Evolutionary conservation across 139 green algal genomes (phyloP).

Genomic region (Gonium pectorale): DNA sequence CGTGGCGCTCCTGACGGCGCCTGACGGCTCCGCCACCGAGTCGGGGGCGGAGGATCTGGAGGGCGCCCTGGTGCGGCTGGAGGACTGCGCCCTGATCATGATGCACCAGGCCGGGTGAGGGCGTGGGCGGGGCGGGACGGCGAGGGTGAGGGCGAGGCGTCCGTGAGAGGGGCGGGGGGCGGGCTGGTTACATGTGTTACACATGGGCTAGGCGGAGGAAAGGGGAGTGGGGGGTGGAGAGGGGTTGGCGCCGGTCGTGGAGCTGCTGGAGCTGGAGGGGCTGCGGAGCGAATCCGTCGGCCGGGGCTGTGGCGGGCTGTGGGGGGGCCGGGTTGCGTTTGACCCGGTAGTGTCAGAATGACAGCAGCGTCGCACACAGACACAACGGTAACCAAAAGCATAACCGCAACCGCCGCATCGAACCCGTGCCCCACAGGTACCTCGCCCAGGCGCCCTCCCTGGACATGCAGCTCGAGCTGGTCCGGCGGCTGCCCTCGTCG

Average conservation of each 20-base stretch:
- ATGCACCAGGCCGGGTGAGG: constrained; percentile 27
- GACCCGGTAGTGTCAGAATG: background rate
- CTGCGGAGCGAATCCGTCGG: background rate
- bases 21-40: background rate
- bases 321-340: background rate
- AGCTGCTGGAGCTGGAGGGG: background rate
- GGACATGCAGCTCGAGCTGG: constrained; percentile 11
- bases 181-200: background rate
- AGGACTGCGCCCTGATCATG: constrained; percentile 58
- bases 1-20: background rate
- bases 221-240: background rate
- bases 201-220: too few species aligned
- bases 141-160: background rate
- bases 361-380: background rate
- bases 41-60: constrained; percentile 44
- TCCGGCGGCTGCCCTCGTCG: constrained; percentile 26
- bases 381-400: background rate
- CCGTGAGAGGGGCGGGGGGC: background rate
- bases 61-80: constrained; percentile 47
- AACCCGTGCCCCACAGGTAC: constrained; percentile 12
- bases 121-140: too few species aligned
- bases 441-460: background rate
- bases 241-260: background rate
- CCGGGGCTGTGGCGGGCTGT: background rate
- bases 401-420: background rate